phyloP scores from a whole-genome alignment of 352 stramenopile genomes.

The Phytophthora palmivora region DNA sequence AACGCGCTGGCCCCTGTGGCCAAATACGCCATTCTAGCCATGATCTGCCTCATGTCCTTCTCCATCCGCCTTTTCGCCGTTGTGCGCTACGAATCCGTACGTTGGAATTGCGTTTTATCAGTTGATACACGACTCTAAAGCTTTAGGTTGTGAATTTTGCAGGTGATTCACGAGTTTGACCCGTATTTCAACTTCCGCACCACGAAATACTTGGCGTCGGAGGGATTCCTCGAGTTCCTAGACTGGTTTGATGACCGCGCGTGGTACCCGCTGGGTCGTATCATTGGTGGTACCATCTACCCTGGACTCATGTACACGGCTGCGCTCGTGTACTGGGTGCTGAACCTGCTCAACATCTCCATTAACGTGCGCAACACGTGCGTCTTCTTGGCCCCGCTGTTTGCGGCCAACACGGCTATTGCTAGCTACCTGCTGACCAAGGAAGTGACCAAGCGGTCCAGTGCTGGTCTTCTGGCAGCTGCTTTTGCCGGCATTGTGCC shows the following conservation, averaged over 20 bases:
- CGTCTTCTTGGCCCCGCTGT: constrained; percentile 92
- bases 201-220: constrained; percentile 95
- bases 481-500: constrained; percentile 97
- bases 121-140: constrained; percentile 9
- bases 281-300: constrained; percentile 95
- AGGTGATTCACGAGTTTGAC: constrained; percentile 93
- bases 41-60: constrained; percentile 95
- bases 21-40: constrained; percentile 91
- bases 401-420: constrained; percentile 89
- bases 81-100: constrained; percentile 92
- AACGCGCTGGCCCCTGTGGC: constrained; percentile 78
- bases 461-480: constrained; percentile 90
- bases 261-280: constrained; percentile 94
- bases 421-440: constrained; percentile 92
- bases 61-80: constrained; percentile 94
- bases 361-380: constrained; percentile 94
- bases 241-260: constrained; percentile 98
- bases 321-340: constrained; percentile 88
- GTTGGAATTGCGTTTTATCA: constrained; percentile 12
- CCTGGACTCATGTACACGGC: constrained; percentile 93
- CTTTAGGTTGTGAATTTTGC: constrained; percentile 4
- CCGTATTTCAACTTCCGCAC: constrained; percentile 99
- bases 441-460: constrained; percentile 90
- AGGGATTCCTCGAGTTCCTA: constrained; percentile 97
- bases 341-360: constrained; percentile 92